phyloP scores from a whole-genome alignment of 2,329 filamentous ascomycete species.

The Nectriaceae sp. region DNA sequence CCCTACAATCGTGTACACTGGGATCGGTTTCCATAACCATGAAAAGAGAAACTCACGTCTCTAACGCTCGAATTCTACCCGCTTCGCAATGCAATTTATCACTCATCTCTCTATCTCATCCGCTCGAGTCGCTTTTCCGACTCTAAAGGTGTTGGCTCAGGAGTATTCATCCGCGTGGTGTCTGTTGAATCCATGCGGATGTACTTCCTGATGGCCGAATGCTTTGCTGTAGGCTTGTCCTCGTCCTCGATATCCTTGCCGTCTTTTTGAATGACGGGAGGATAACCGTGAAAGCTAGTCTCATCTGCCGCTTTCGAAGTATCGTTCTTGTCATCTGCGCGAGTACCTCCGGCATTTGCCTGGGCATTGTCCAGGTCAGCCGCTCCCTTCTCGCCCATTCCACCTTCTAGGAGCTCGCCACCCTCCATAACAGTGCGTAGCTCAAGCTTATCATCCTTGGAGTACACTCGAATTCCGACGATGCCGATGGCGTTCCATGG shows the following conservation, averaged over 20 bases:
- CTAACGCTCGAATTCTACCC: neutral
- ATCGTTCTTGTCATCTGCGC: slow-evolving; percentile 26
- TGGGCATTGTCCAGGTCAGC: slow-evolving; percentile 59
- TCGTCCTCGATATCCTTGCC: slow-evolving; percentile 24
- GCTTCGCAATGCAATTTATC: neutral
- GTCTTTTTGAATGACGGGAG: slow-evolving; percentile 29
- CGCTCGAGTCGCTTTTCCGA: slow-evolving; percentile 28
- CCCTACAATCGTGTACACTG: too few relatives aligned
- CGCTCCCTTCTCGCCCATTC: slow-evolving; percentile 59
- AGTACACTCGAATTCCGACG: slow-evolving; percentile 62
- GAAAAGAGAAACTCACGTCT: neutral
- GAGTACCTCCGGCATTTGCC: slow-evolving; percentile 53
- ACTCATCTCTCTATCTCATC: neutral
- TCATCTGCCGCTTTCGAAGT: slow-evolving; percentile 8
- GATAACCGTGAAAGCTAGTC: slow-evolving; percentile 12
- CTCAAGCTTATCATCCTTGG: slow-evolving; percentile 56
- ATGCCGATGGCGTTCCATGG: slow-evolving; percentile 66
- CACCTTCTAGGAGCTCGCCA: slow-evolving; percentile 53
- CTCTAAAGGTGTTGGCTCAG: slow-evolving; percentile 33
- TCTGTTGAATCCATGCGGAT: slow-evolving; percentile 32
- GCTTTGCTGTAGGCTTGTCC: slow-evolving; percentile 14
- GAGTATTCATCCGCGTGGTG: slow-evolving; percentile 32
- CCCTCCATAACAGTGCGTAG: slow-evolving; percentile 59
- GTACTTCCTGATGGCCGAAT: slow-evolving; percentile 28
- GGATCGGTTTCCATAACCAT: neutral